A percentile compares a stretch with the other conserved stretches of the same genome.
Conservation (phyloP, 345 rosid species). For the Viola odorata region DNA sequence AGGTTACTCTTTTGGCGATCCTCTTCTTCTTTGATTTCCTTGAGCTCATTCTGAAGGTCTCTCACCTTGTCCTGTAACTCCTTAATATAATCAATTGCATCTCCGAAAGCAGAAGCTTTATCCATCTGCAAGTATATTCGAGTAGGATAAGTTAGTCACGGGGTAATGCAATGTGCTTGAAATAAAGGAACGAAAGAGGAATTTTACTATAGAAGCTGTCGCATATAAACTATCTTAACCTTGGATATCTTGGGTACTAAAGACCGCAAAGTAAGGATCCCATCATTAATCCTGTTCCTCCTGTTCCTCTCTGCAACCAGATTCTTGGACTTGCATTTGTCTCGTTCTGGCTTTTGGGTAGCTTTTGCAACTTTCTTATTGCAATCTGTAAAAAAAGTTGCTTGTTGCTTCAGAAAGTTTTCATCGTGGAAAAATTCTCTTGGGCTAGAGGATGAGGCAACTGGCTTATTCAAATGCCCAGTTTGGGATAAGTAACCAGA, state of each 20-base stretch:
- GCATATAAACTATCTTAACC: slow-evolving; percentile 34
- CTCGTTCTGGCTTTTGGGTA: slow-evolving; percentile 27
- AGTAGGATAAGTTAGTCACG: neutral
- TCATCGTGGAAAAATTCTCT: slow-evolving; percentile 11
- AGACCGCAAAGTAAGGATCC: slow-evolving; percentile 50
- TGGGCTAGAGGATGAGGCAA: slow-evolving; percentile 17
- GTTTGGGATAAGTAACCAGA: slow-evolving; percentile 18
- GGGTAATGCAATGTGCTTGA: slow-evolving; percentile 3
- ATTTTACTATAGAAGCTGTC: neutral
- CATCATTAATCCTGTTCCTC: slow-evolving; percentile 53
- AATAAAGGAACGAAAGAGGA: neutral
- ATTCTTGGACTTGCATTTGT: slow-evolving; percentile 56
- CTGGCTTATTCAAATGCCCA: slow-evolving; percentile 18
- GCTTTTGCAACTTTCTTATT: slow-evolving; percentile 16
- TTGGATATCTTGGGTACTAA: slow-evolving; percentile 77
- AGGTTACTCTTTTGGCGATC: slow-evolving; percentile 22
- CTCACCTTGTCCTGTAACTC: slow-evolving; percentile 45
- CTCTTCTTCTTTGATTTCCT: slow-evolving; percentile 40
- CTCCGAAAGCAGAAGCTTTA: slow-evolving; percentile 51
- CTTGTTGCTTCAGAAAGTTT: slow-evolving; percentile 17
- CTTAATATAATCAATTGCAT: slow-evolving; percentile 68
- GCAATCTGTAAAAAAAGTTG: slow-evolving; percentile 11
- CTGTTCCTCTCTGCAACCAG: slow-evolving; percentile 75
- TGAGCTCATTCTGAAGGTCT: slow-evolving; percentile 56
- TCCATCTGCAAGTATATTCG: slow-evolving; percentile 53